Percentiles rank a stretch among this genome's conserved stretches.
phyloP scores from a whole-genome alignment of 106 monocot species.

The Apostasia ramifera region DNA sequence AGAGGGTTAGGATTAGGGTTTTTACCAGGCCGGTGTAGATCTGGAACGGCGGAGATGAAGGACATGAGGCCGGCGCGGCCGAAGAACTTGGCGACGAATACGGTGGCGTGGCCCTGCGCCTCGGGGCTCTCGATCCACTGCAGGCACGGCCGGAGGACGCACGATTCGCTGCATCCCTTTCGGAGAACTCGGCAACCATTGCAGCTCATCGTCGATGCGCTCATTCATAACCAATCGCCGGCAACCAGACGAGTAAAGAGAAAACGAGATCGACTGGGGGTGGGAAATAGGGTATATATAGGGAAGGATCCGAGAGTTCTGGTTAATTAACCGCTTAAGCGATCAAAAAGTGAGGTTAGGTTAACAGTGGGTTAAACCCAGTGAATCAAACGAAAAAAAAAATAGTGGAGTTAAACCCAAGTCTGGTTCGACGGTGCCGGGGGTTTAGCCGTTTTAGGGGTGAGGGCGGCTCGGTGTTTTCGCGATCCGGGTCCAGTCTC shows the following conservation, averaged over 20 bases:
- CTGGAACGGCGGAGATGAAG: slow-evolving; percentile 30
- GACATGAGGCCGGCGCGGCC: slow-evolving; percentile 45
- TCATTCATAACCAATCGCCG: not conserved
- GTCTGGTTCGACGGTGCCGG: too few relatives aligned
- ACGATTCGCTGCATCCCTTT: slow-evolving; percentile 51
- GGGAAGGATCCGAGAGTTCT: too few relatives aligned
- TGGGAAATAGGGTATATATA: too few relatives aligned
- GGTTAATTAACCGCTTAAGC: too few relatives aligned
- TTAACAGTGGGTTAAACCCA: too few relatives aligned
- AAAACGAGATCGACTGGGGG: too few relatives aligned
- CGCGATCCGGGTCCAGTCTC: too few relatives aligned
- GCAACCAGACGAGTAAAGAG: not conserved
- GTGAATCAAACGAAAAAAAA: too few relatives aligned
- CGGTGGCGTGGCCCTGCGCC: slow-evolving; percentile 48
- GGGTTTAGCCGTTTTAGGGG: too few relatives aligned
- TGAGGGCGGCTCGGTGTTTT: too few relatives aligned
- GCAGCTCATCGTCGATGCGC: slow-evolving; percentile 36
- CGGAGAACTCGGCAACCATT: slow-evolving; percentile 46
- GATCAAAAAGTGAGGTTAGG: too few relatives aligned
- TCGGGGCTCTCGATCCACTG: slow-evolving; percentile 39
- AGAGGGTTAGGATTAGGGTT: not conserved
- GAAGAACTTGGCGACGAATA: slow-evolving; percentile 57
- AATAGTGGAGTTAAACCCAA: too few relatives aligned
- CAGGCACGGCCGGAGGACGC: slow-evolving; percentile 35
- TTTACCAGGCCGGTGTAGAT: slow-evolving; percentile 24